Evolutionary conservation across 176 grass and related monocot genomes (phyloP).

Genomic region (Dactylis glomerata): DNA sequence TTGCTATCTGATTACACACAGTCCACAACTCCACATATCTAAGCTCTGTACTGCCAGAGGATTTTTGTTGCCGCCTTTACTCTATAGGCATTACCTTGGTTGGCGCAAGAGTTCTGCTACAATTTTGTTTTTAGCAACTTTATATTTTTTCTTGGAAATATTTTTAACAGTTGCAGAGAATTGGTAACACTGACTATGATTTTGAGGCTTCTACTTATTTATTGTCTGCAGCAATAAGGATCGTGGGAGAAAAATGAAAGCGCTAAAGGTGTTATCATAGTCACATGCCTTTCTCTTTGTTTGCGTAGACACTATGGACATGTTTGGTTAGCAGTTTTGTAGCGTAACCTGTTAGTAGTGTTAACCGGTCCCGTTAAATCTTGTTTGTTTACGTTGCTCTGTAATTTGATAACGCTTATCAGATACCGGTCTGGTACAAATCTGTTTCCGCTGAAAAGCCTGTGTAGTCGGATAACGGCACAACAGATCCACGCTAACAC

Average conservation of each 20-base stretch:
- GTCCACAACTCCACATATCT: background rate
- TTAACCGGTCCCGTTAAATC: background rate
- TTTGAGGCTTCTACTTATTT: constrained; percentile 65
- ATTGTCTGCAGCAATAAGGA: too few species aligned
- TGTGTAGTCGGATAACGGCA: too few species aligned
- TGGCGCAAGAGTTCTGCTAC: background rate
- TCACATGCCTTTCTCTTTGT: constrained; percentile 7
- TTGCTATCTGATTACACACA: background rate
- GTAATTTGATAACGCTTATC: too few species aligned
- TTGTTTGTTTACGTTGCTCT: background rate
- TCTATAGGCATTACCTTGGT: background rate
- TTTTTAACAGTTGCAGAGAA: constrained; percentile 54
- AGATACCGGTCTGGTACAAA: too few species aligned
- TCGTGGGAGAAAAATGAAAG: constrained; percentile 69
- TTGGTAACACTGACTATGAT: constrained; percentile 49
- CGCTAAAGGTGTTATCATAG: constrained; percentile 45
- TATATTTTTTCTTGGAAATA: constrained; percentile 25
- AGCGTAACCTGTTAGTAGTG: background rate
- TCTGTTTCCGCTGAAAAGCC: too few species aligned
- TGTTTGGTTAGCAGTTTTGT: background rate
- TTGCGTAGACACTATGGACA: constrained; percentile 3
- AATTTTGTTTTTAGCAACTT: constrained; percentile 2
- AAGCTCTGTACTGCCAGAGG: background rate
- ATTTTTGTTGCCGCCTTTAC: background rate
- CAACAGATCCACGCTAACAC: too few species aligned